Base-by-base conservation (phyloP, 2,329 filamentous ascomycete species). In the Xylariaceae sp. region DNA sequence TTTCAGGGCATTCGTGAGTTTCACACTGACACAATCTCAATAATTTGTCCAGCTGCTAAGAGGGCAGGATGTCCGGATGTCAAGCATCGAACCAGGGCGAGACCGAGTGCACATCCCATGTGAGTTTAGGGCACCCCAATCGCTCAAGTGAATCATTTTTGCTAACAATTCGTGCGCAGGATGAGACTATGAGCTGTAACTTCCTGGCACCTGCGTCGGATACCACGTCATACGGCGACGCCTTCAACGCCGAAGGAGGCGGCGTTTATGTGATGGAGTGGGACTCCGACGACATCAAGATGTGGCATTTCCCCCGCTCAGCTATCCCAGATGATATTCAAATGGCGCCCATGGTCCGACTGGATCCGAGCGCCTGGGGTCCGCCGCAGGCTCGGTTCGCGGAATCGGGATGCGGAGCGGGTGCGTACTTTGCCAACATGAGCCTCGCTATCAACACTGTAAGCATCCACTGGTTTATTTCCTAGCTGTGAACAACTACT, bases 221-320 rank as follows among this genome's bases (percentile, higher is more conserved):
- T 35, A 77, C 76, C 0, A 68, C 74, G 1, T 75, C 78, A 3
- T 88, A 85, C 62, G 87, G 87, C 1, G 79, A 84, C 56, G 77
- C 78, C 0, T 90, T 92, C 76, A 91, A 92, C 70, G 77, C 77
- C 8, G 81, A 72, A 41, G 78, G 80, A 1, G 87, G 88, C n/a
- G 87, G 87, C 34, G 80, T 89, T 2, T 90, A 88, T 65, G 87
- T 85, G 4, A 82, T 88, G 65, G 79, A 88, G 67, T 94, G 90
- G 89, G 87, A 87, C 53, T 75, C 77, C 8, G 74, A 82, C 1
- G 82, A 80, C 58, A 88, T 95, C 71, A 85, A 81, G 58, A 78
- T 94, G 63, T 95, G 87, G 85, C 89, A 89, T 76, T 95, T 92
- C 73, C 77, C 85, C 1, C 82, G 88, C n/a, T 75, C 74, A 35